phyloP scores from a whole-genome alignment of 352 stramenopile species.

The Phytophthora brassicae region DNA sequence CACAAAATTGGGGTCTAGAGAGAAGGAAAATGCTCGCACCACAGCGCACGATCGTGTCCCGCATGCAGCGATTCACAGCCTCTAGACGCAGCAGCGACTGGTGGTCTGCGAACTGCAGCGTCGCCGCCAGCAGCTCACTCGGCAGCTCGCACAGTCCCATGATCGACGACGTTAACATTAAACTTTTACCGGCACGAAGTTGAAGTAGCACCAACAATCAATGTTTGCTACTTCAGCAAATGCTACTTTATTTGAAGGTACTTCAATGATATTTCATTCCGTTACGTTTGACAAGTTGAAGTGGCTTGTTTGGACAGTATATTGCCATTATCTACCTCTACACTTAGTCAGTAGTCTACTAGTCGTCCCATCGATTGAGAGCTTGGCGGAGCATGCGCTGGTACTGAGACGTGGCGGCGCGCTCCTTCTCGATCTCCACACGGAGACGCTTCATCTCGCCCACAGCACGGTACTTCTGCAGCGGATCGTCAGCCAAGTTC shows the following conservation, averaged over 20 bases:
- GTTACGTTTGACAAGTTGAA: not conserved
- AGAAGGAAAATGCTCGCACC: slow-evolving; percentile 4
- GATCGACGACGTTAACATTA: too few relatives aligned
- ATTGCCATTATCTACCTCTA: slow-evolving; percentile 2
- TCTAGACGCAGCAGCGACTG: slow-evolving; percentile 39
- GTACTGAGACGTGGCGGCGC: slow-evolving; percentile 45
- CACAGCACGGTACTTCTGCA: slow-evolving; percentile 29
- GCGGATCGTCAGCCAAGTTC: slow-evolving; percentile 13
- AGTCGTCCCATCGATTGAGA: slow-evolving; percentile 47
- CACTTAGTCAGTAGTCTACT: slow-evolving; percentile 9
- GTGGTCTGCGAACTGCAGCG: slow-evolving; percentile 46
- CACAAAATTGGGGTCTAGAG: not conserved
- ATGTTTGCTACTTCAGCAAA: too few relatives aligned
- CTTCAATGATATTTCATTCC: not conserved
- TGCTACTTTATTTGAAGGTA: too few relatives aligned
- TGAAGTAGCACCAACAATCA: not conserved
- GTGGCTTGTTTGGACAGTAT: slow-evolving; percentile 4
- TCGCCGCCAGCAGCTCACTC: slow-evolving; percentile 39
- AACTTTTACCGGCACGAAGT: too few relatives aligned
- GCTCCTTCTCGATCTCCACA: slow-evolving; percentile 58
- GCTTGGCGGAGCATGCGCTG: slow-evolving; percentile 65
- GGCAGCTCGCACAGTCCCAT: slow-evolving; percentile 39
- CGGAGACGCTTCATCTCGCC: slow-evolving; percentile 48
- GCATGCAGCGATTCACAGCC: slow-evolving; percentile 12
- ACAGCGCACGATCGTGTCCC: slow-evolving; percentile 20